Base-by-base conservation (phyloP, 2,329 filamentous ascomycete genomes). In the Bipolaris gigantea region DNA sequence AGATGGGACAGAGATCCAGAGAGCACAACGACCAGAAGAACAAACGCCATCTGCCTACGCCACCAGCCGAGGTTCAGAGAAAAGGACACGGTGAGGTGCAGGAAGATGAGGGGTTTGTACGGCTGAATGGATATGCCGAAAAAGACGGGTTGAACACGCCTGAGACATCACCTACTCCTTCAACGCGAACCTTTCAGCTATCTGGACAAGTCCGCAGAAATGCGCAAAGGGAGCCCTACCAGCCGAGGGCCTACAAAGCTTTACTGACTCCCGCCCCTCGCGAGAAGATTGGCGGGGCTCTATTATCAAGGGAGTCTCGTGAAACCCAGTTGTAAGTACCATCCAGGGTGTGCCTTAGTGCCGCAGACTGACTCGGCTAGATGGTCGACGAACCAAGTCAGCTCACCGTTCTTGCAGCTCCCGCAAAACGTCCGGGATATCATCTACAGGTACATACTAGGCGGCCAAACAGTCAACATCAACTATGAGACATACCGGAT, bases 391-490 rank as follows among this genome's bases (percentile, higher is more conserved):
- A 72, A 72, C 27, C 69, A 69, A 39, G 45, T 35, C 16, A 52
- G 57, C 3, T 70, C 68, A 10, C 60, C 54, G 6, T 59, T 72
- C 2, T 46, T 72, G 15, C 58, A 59, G 13, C 61, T 72, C 3
- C 68, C 69, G 5, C 40, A 41, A 4, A 58, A 65, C 18, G 54
- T 71, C 6, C 64, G 66, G 8, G 48, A 49, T 6, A 42, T 19
- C 11, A 69, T 72, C 33, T 71, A 65, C 35, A 53, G 53, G 5
- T 62, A 61, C 27, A 48, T 43, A 1, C 55, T 67, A 16, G 65
- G 68, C 19, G 65, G 65, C 5, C 63, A 64, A 10, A 67, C 64
- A 10, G 70, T 72, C 47, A 50, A 52, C 8, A 67, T 72, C 30
- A 42, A 50, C 4, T 70, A 59, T 32, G 39, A 63, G 40, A 71